Conservation (phyloP, 1,284 basidiomycete species). For the Puccinia polysora region DNA sequence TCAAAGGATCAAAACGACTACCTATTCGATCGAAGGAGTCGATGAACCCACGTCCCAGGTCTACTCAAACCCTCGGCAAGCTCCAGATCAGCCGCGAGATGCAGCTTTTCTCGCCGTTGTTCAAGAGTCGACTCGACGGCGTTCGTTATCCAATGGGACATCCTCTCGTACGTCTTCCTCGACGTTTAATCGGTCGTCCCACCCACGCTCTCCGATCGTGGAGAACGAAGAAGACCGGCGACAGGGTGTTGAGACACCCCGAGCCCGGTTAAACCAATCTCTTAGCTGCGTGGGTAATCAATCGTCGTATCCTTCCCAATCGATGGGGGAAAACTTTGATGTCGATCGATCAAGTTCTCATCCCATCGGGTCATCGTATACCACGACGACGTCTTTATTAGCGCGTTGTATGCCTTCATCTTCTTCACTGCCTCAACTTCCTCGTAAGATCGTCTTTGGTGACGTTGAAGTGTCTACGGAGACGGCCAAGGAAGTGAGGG, state of each 20-base stretch:
- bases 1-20: not conserved
- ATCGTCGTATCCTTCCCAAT: not conserved
- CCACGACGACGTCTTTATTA: not conserved
- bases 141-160: slow-evolving; percentile 29
- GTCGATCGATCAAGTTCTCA: slow-evolving; percentile 2
- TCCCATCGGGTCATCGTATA: not conserved
- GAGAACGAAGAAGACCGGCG: slow-evolving; percentile 12
- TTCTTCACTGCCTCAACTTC: slow-evolving; percentile 15
- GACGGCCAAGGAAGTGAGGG: slow-evolving; percentile 17
- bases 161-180: slow-evolving; percentile 12
- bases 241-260: slow-evolving; percentile 22
- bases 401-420: slow-evolving; percentile 2
- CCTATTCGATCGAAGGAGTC: not conserved
- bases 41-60: not conserved
- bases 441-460: slow-evolving; percentile 40
- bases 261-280: slow-evolving; percentile 14
- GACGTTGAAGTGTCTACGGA: slow-evolving; percentile 40
- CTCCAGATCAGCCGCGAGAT: slow-evolving; percentile 9
- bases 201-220: not conserved
- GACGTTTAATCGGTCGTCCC: slow-evolving; percentile 4
- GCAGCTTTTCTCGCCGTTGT: slow-evolving; percentile 1
- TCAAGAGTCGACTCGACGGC: slow-evolving; percentile 7
- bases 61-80: slow-evolving; percentile 1
- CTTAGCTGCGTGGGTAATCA: not conserved
- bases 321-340: not conserved